Evolutionary conservation across 345 rosid genomes (phyloP), one percentile per base, ranked within the genome.

Genomic region (Erodium maritimum): DNA sequence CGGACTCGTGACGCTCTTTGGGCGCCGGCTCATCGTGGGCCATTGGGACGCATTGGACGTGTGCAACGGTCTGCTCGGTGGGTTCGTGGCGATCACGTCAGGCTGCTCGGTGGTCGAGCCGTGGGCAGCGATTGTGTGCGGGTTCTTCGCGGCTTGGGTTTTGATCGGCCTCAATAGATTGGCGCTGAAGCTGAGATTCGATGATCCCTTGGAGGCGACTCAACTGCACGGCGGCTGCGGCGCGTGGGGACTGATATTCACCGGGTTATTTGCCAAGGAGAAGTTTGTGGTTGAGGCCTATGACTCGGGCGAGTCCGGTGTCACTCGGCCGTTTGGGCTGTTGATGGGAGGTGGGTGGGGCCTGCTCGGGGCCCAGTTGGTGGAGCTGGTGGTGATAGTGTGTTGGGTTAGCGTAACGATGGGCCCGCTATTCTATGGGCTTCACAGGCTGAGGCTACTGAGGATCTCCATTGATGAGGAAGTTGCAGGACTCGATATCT

Each of bases 211-310:
- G 18, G 85, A 82, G 63, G 82, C 80, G 1, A 61, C 82, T 19
- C 91, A 75, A 29, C 63, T 84, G 53, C 90, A 81, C 18, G 84
- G 90, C 2, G 83, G 90, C 7, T 84, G 90, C 23, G 86, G 90
- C 9, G 78, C 78, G 9, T 81, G 86, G 86, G 81, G 86, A 17
- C 52, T 81, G 77, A 73, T 79, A 21, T 80, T 79, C 57, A 79
- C 87, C 0, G 84, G 88, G 9, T 65, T 80, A 65, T 85, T 82
- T 37, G 91, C 86, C 2, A 76, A 76, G 55, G 73, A 81, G 66
- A 78, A 84, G 57, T 84, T 75, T 9, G 85, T 82, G 58, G 48
- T 74, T 23, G 82, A 85, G 58, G 82, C 65, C 58, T 78, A 78
- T n/a, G 59, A 74, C 24, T 73, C 84, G 2, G 84, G 86, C 3